Evolutionary conservation across 1,284 basidiomycete genomes (phyloP), one percentile per base, ranked within the genome.

Genomic region (Papiliotrema nemorosa): DNA sequence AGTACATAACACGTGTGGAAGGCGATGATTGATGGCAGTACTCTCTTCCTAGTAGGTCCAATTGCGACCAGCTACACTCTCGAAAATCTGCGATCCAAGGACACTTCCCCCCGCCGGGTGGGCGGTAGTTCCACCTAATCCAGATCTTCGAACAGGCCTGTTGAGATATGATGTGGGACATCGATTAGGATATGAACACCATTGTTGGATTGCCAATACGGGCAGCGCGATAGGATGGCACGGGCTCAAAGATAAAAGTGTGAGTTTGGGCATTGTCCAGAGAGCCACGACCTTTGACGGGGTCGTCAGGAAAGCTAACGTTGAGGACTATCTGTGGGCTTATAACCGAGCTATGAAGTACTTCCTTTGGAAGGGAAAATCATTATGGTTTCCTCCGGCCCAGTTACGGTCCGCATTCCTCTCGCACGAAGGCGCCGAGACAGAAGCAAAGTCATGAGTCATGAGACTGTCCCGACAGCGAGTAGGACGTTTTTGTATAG

Each of bases 101-200:
- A 35, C 18, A 10, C 33, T 25, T 9, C 35, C 34, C n/a, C 24
- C 22, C 20, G 7, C 37, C 12, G 35, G 34, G n/a, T 39, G 26
- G 36, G 10, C 10, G 10, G 21, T 10, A n/a, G n/a, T 40, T 24
- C 46, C 53, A 4, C 14, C n/a, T 13, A 45, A 45, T 5, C 52
- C 52, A 3, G 55, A 53, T 36, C 52, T 52, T 2, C 52, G 44
- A 9, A 48, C 52, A 3, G 55, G 55, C 4, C 44, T 57, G 5
- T 22, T 50, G 12, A 21, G 51, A 12, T 12, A 51, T 6, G 54
- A 59, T 40, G 16, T 50, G 16, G 34, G 40, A 5, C 22, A 29
- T 5, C 22, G 45, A 20, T 37, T 51, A 5, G 49, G 42, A 31
- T 24, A 41, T 3, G 14, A 29, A 9, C 10, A 29, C 5, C 16